Percentiles rank a stretch among this genome's conserved stretches.
Evolutionary conservation across 2,329 filamentous ascomycete species (phyloP).

Genomic region (Apiospora phragmitis): DNA sequence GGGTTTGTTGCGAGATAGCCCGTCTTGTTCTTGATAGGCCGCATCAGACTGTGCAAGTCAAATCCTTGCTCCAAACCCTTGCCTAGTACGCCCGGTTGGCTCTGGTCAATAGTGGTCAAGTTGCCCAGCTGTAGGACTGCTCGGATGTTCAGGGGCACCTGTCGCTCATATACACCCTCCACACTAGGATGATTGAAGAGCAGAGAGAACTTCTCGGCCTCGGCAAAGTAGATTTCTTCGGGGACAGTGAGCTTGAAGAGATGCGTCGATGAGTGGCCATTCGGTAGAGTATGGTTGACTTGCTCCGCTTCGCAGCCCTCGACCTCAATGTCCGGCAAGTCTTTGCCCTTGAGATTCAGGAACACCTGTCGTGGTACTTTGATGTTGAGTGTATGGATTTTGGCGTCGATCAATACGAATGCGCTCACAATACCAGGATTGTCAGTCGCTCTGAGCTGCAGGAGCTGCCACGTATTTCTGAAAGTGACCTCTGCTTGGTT

Average conservation of each 20-base stretch:
- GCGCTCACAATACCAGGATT: conserved; percentile 84
- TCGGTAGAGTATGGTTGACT: conserved; percentile 88
- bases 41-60: conserved; percentile 74
- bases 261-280: conserved; percentile 90
- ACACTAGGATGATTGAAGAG: conserved; percentile 92
- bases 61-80: conserved; percentile 94
- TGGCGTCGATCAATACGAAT: conserved; percentile 90
- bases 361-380: conserved; percentile 88
- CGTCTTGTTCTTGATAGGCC: conserved; percentile 60
- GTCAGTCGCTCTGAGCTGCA: conserved; percentile 82
- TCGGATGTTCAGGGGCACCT: conserved; percentile 82
- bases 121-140: conserved; percentile 90
- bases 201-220: conserved; percentile 77
- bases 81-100: conserved; percentile 84
- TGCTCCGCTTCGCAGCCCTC: conserved; percentile 87
- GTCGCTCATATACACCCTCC: conserved; percentile 95
- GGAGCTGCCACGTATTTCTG: conserved; percentile 90
- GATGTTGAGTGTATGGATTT: conserved; percentile 84
- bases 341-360: conserved; percentile 84
- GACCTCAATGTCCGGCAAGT: conserved; percentile 85
- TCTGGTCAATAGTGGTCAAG: conserved; percentile 89
- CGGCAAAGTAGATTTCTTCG: conserved; percentile 83
- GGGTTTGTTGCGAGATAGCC: conserved; percentile 72
- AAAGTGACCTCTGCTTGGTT: conserved; percentile 90
- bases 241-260: conserved; percentile 91